Evolutionary conservation across 1,284 basidiomycete species (phyloP).

Genomic region (Blastosporella zonata): DNA sequence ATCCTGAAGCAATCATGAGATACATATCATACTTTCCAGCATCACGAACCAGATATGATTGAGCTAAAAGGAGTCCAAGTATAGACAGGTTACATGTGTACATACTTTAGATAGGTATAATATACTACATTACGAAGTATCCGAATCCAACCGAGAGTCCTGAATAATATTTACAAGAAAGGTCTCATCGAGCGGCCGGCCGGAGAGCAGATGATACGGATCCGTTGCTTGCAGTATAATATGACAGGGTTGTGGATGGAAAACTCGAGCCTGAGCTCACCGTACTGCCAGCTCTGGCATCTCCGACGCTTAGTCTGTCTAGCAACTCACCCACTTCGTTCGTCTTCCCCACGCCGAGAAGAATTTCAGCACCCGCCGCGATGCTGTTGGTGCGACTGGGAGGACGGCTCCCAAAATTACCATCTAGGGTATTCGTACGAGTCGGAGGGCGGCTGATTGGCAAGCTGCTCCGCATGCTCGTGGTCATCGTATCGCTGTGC

Average conservation of each 20-base stretch:
- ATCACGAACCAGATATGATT: no score
- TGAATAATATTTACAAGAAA: neutral
- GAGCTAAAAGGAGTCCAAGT: neutral
- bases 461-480: constrained; percentile 21
- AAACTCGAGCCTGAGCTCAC: constrained; percentile 16
- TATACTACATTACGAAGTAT: constrained; percentile 10
- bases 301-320: constrained; percentile 8
- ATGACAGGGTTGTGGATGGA: constrained; percentile 25
- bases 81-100: neutral
- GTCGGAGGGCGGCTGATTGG: constrained; percentile 33
- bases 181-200: neutral
- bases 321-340: constrained; percentile 34
- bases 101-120: constrained; percentile 9
- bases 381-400: constrained; percentile 32
- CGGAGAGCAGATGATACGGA: constrained; percentile 5
- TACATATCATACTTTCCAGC: no score
- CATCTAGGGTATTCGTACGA: constrained; percentile 27
- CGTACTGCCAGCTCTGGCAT: constrained; percentile 5
- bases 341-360: constrained; percentile 17
- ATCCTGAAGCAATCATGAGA: no score
- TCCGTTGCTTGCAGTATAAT: constrained; percentile 26
- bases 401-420: constrained; percentile 24
- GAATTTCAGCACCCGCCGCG: constrained; percentile 25
- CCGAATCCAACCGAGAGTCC: constrained; percentile 2
- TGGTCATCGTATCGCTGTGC: constrained; percentile 18